phyloP scores from a whole-genome alignment of 345 rosid genomes.

The Corchorus capsularis region DNA sequence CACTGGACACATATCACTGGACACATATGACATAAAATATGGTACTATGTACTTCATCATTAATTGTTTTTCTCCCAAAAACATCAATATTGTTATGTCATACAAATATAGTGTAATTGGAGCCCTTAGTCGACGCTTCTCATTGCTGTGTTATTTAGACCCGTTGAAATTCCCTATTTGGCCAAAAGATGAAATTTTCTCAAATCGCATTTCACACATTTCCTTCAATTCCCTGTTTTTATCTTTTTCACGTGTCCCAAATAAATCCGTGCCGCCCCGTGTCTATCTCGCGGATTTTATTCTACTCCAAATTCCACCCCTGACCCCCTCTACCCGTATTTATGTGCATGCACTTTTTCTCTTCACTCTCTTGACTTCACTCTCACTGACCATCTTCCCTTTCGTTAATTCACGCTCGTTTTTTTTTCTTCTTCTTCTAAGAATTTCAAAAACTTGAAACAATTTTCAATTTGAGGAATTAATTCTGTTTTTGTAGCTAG shows the following conservation, averaged over 20 bases:
- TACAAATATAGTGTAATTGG: too few species aligned
- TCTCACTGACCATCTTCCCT: too few species aligned
- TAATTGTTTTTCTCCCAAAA: too few species aligned
- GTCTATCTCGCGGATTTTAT: not conserved
- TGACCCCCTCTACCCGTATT: not conserved
- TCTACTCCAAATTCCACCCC: not conserved
- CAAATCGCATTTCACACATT: not conserved
- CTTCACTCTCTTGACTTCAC: not conserved
- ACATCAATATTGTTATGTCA: too few species aligned
- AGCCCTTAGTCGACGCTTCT: too few species aligned
- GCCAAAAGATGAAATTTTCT: too few species aligned
- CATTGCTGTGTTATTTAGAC: too few species aligned
- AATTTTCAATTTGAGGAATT: not conserved
- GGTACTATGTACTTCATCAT: too few species aligned
- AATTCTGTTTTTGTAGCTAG: not conserved
- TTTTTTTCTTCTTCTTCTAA: not conserved
- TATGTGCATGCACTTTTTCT: not conserved
- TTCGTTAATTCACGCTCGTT: not conserved
- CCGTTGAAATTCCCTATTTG: too few species aligned
- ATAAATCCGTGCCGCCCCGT: not conserved
- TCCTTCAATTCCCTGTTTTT: not conserved
- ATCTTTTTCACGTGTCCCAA: not conserved
- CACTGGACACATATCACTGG: too few species aligned
- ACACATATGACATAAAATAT: too few species aligned
- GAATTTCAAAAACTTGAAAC: not conserved